These are phyloP conservation scores for Sporothrix luriei DNA, from an alignment of 2,329 filamentous ascomycete species.

Conservation along the genomic window DNA sequence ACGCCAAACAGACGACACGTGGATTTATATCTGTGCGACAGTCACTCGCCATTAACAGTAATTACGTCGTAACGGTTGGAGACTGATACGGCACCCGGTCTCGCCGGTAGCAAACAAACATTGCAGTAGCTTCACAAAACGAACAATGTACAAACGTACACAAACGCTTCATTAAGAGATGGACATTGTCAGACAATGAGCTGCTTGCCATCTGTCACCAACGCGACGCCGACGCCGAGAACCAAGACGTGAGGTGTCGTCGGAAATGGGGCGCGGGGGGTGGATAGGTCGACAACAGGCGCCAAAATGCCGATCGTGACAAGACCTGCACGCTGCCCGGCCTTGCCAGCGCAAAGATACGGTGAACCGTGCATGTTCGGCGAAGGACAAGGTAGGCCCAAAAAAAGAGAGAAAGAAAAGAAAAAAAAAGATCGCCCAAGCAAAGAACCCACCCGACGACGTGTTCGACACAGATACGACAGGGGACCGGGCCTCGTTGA, in stretches of 20 bases:
- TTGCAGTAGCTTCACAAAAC: too few species aligned
- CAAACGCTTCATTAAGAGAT: too few species aligned
- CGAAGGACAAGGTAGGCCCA: neutral
- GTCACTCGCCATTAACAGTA: neutral
- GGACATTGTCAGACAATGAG: too few species aligned
- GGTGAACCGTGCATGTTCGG: constrained; percentile 18
- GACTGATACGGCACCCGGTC: neutral
- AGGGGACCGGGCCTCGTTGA: neutral
- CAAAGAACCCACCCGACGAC: neutral
- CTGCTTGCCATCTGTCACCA: neutral
- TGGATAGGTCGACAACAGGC: neutral
- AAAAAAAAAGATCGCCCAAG: neutral
- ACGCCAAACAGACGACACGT: neutral
- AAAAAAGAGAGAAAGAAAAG: neutral
- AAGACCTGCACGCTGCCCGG: neutral
- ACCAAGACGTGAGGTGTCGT: neutral
- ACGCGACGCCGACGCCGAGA: neutral
- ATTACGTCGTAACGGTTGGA: neutral
- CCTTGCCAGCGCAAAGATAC: constrained; percentile 20
- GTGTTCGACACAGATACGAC: constrained; percentile 9
- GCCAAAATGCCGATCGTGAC: constrained; percentile 16
- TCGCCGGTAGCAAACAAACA: neutral
- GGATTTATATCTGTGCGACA: neutral
- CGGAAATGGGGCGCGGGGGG: constrained; percentile 1
- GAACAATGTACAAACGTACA: neutral